phyloP scores from a whole-genome alignment of 139 green algal genomes.

The Nannochloris sp. region DNA sequence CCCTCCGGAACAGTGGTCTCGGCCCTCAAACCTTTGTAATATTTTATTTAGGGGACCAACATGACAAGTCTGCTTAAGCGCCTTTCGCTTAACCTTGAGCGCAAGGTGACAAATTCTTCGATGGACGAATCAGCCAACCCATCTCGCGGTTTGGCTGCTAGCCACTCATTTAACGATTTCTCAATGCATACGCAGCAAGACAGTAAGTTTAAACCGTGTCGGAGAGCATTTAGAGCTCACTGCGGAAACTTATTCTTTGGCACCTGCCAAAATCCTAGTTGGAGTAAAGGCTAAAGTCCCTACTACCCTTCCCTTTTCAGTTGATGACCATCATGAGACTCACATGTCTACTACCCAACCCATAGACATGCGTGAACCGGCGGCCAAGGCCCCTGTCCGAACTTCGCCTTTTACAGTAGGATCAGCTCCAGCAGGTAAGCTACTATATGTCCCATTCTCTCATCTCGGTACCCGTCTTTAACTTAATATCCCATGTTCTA shows the following conservation, averaged over 20 bases:
- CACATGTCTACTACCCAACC: neutral
- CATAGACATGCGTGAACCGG: neutral
- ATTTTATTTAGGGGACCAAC: no score
- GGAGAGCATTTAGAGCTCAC: neutral
- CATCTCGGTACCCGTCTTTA: neutral
- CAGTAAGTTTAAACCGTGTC: neutral
- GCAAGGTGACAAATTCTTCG: no score
- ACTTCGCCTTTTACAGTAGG: neutral
- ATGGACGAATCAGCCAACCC: no score
- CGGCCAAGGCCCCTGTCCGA: neutral
- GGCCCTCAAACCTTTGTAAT: no score
- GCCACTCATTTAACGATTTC: slow-evolving; percentile 22
- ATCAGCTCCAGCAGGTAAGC: neutral
- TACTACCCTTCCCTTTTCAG: neutral
- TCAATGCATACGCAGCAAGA: slow-evolving; percentile 1
- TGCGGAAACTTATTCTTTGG: neutral
- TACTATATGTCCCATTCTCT: neutral
- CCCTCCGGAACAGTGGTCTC: no score
- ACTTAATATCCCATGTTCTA: neutral
- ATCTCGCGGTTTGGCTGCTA: neutral
- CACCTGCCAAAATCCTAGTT: neutral
- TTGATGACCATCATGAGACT: neutral
- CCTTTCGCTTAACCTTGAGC: no score
- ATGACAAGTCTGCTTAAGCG: no score
- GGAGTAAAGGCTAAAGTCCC: neutral